A percentile compares a stretch with the other conserved stretches of the same genome.
These are phyloP conservation scores for Tolypocladium ophioglossoides DNA, from an alignment of 2,329 filamentous ascomycete species.

Conservation along the genomic window DNA sequence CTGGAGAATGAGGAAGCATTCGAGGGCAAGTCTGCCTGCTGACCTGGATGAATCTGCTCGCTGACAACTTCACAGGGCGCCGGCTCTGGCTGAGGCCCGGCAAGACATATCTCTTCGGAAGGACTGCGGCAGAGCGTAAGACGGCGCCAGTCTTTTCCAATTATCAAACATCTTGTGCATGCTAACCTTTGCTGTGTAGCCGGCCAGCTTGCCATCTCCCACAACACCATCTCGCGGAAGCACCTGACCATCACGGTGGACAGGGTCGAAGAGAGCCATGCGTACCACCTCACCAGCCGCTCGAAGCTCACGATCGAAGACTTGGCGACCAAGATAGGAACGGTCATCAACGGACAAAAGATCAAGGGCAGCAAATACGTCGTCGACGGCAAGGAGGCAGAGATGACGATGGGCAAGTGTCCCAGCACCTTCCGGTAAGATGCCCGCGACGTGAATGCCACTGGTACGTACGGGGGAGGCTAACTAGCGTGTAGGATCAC, in stretches of 20 bases:
- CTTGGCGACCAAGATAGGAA: slow-evolving; percentile 75
- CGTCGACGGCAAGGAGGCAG: slow-evolving; percentile 41
- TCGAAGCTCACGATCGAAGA: slow-evolving; percentile 69
- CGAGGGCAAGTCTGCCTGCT: slow-evolving; percentile 21
- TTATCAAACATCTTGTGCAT: too few species aligned
- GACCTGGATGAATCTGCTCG: neutral
- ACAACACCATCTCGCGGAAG: slow-evolving; percentile 79
- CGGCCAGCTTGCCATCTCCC: slow-evolving; percentile 57
- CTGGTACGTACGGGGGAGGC: neutral
- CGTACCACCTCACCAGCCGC: slow-evolving; percentile 51
- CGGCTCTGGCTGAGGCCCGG: slow-evolving; percentile 79
- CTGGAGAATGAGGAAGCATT: slow-evolving; percentile 49
- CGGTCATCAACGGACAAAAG: slow-evolving; percentile 61
- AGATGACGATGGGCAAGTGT: slow-evolving; percentile 63
- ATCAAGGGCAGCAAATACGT: slow-evolving; percentile 51
- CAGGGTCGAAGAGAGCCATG: slow-evolving; percentile 53
- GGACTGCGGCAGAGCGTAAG: slow-evolving; percentile 58
- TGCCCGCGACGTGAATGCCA: neutral
- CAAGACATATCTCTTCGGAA: slow-evolving; percentile 75
- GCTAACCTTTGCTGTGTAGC: slow-evolving; percentile 27
- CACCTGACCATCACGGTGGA: slow-evolving; percentile 72
- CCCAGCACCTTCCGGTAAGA: slow-evolving; percentile 48
- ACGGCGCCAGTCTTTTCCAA: too few species aligned
- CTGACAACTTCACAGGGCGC: slow-evolving; percentile 19
- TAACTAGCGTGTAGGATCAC: slow-evolving; percentile 42